A percentile compares a stretch with the other conserved stretches of the same genome.
phyloP scores from a whole-genome alignment of 495 filamentous ascomycete species.

The Tuber magnatum region DNA sequence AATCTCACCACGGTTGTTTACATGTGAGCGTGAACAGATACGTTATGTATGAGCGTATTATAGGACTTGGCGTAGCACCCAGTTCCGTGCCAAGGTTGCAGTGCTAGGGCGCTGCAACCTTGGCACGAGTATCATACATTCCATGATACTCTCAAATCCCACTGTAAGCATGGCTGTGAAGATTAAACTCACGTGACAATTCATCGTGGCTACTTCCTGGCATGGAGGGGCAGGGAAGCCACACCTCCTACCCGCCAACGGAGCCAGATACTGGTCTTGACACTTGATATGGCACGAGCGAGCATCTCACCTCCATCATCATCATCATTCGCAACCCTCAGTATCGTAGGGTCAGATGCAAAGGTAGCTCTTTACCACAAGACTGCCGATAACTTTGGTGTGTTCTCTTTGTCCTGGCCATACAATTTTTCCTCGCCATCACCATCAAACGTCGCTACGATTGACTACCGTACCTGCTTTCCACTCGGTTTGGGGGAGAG shows the following conservation, averaged over 20 bases:
- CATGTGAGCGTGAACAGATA: no score
- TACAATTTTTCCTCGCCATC: not conserved
- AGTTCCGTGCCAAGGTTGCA: no score
- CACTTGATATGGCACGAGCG: not conserved
- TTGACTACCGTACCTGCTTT: not conserved
- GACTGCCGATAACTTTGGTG: not conserved
- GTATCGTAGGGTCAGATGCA: not conserved
- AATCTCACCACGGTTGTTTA: no score
- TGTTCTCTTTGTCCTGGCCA: not conserved
- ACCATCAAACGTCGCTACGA: constrained; percentile 1
- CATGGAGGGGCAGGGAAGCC: not conserved
- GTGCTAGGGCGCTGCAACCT: no score
- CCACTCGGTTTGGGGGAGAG: not conserved
- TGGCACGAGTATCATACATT: no score
- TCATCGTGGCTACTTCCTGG: not conserved
- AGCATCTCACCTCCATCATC: not conserved
- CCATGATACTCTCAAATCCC: not conserved
- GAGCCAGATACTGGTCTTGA: not conserved
- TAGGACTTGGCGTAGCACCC: no score
- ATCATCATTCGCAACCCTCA: not conserved
- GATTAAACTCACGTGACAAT: not conserved
- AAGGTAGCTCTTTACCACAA: not conserved
- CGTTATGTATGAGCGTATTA: no score
- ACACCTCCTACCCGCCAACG: not conserved
- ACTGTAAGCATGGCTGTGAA: not conserved